Evolutionary conservation across 768 basidiomycete species (phyloP).

Genomic region (Sutorius australiensis): DNA sequence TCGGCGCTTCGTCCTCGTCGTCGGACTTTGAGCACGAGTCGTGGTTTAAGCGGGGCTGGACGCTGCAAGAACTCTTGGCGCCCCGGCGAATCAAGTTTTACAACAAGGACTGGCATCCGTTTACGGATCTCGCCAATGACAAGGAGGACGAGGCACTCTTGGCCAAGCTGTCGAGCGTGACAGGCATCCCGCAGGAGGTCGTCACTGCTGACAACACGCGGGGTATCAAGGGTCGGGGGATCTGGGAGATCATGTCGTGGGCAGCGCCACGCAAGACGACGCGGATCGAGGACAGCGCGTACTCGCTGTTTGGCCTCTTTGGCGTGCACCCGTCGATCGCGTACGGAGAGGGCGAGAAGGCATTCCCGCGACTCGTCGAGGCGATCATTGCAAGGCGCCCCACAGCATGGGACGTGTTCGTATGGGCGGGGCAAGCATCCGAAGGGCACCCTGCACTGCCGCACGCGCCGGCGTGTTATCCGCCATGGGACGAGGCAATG

Average conservation of each 20-base stretch:
- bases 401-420: constrained; percentile 23
- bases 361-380: constrained; percentile 27
- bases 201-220: constrained; percentile 20
- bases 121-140: constrained; percentile 16
- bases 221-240: constrained; percentile 10
- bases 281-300: constrained; percentile 27
- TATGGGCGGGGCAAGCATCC: constrained; percentile 23
- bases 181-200: constrained; percentile 15
- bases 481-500: constrained; percentile 15
- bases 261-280: constrained; percentile 29
- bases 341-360: constrained; percentile 31
- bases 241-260: constrained; percentile 31
- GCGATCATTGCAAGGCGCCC: constrained; percentile 9
- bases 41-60: constrained; percentile 29
- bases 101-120: constrained; percentile 17
- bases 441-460: constrained; percentile 17
- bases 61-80: constrained; percentile 26
- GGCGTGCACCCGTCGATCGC: constrained; percentile 19
- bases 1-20: constrained; percentile 13
- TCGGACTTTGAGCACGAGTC: constrained; percentile 16
- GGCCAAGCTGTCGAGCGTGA: constrained; percentile 12
- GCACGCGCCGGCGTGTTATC: constrained; percentile 20
- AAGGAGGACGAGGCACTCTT: constrained; percentile 8
- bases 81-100: constrained; percentile 28
- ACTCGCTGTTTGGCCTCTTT: constrained; percentile 28